phyloP scores from a whole-genome alignment of 805 yeast species.

The Candida quercuum region DNA sequence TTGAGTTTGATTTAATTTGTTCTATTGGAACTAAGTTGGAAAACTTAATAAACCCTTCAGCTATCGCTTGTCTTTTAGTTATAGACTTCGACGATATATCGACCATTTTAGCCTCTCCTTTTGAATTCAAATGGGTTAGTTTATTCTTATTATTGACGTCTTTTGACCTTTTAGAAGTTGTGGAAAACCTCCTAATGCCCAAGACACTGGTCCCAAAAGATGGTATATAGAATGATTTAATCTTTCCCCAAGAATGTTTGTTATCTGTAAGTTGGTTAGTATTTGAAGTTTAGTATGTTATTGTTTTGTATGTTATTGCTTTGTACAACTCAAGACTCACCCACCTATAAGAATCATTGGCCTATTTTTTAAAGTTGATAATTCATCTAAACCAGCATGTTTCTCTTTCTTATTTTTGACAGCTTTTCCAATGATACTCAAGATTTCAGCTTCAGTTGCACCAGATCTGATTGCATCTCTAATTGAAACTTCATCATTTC shows the following conservation, averaged over 20 bases:
- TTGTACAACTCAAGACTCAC: conserved; percentile 22
- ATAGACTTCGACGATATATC: conserved; percentile 35
- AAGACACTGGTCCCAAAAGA: not conserved
- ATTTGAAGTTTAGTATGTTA: not conserved
- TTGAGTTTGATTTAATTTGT: conserved; percentile 30
- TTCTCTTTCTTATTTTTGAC: conserved; percentile 42
- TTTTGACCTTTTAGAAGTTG: not conserved
- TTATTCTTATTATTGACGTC: not conserved
- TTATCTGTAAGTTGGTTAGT: not conserved
- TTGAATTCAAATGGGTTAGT: conserved; percentile 34
- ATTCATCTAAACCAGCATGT: conserved; percentile 46
- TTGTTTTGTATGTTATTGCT: too few species aligned
- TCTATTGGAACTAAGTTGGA: conserved; percentile 26
- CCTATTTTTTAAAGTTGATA: conserved; percentile 41
- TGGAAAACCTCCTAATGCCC: conserved; percentile 4
- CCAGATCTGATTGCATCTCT: conserved; percentile 38
- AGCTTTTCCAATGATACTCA: conserved; percentile 37
- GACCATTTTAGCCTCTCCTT: conserved; percentile 45
- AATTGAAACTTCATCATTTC: conserved; percentile 43
- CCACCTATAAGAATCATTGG: conserved; percentile 58
- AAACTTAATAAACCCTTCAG: conserved; percentile 37
- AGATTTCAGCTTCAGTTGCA: conserved; percentile 29
- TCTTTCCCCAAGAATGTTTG: not conserved
- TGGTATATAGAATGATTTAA: conserved; percentile 1
- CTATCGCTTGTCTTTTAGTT: conserved; percentile 39